Conservation (phyloP, 2,329 filamentous ascomycete genomes). For the Microsporum canis region DNA sequence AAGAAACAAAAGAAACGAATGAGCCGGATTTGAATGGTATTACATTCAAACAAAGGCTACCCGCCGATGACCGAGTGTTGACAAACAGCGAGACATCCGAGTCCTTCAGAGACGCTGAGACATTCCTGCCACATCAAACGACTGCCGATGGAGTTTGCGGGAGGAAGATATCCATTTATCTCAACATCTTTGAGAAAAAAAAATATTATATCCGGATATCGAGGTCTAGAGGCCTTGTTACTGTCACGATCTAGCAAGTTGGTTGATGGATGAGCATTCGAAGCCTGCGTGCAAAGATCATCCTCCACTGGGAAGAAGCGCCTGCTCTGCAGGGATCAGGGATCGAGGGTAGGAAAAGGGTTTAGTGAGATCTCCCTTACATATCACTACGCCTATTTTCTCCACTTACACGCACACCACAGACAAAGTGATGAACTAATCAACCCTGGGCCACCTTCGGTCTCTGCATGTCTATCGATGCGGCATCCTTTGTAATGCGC, state of each 20-base stretch:
- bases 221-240: not conserved
- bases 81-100: not conserved
- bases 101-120: not conserved
- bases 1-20: not conserved
- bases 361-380: constrained; percentile 7
- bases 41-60: constrained; percentile 6
- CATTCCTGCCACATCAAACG: not conserved
- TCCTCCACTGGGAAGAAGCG: constrained; percentile 2
- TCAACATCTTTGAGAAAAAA: not conserved
- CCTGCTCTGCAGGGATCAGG: constrained; percentile 4
- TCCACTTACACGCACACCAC: not conserved
- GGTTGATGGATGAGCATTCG: not conserved
- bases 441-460: not conserved
- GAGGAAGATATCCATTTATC: not conserved
- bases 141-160: no score
- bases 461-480: constrained; percentile 1
- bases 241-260: not conserved
- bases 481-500: not conserved
- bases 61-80: not conserved
- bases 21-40: constrained; percentile 2
- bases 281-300: not conserved
- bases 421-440: not conserved
- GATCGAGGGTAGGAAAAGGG: not conserved
- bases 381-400: not conserved
- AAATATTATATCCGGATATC: not conserved